Evolutionary conservation across 352 stramenopile species (phyloP).

Genomic region (Globisporangium megalacanthum): DNA sequence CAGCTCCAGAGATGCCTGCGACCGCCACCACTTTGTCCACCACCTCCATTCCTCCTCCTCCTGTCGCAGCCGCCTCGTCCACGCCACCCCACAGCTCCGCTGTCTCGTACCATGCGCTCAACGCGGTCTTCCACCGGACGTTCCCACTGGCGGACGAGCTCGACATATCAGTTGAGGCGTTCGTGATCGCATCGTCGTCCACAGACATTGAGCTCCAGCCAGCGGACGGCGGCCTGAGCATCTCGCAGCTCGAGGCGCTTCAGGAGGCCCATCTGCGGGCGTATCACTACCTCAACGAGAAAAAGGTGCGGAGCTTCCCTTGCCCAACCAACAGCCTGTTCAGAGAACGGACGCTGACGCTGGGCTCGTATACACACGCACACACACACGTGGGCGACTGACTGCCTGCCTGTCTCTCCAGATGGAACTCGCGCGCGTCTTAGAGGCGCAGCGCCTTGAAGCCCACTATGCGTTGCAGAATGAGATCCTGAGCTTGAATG

Average conservation of each 20-base stretch:
- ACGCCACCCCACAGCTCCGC: slow-evolving; percentile 3
- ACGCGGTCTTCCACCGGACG: slow-evolving; percentile 45
- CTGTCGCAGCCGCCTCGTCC: not conserved
- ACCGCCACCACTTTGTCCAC: no score
- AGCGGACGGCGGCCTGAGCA: slow-evolving; percentile 49
- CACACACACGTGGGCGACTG: not conserved
- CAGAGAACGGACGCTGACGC: no score
- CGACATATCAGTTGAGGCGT: slow-evolving; percentile 69
- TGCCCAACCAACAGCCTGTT: no score
- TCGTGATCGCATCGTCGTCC: slow-evolving; percentile 55
- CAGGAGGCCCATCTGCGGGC: slow-evolving; percentile 79
- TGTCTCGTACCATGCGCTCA: slow-evolving; percentile 45
- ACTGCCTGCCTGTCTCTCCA: slow-evolving; percentile 10
- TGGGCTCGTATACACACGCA: no score
- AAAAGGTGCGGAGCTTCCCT: slow-evolving; percentile 42
- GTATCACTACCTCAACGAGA: slow-evolving; percentile 78
- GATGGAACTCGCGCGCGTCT: slow-evolving; percentile 66
- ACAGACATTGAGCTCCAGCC: slow-evolving; percentile 39
- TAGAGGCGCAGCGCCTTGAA: slow-evolving; percentile 71
- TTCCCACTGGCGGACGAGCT: slow-evolving; percentile 72
- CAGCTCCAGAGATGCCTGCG: no score
- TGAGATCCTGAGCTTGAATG: slow-evolving; percentile 50
- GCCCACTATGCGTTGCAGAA: slow-evolving; percentile 61
- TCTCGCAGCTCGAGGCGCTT: slow-evolving; percentile 77
- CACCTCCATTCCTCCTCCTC: not conserved